Percentiles rank a stretch among this genome's conserved stretches.
phyloP scores from a whole-genome alignment of 768 basidiomycete species.

The Tulasnella sp. region DNA sequence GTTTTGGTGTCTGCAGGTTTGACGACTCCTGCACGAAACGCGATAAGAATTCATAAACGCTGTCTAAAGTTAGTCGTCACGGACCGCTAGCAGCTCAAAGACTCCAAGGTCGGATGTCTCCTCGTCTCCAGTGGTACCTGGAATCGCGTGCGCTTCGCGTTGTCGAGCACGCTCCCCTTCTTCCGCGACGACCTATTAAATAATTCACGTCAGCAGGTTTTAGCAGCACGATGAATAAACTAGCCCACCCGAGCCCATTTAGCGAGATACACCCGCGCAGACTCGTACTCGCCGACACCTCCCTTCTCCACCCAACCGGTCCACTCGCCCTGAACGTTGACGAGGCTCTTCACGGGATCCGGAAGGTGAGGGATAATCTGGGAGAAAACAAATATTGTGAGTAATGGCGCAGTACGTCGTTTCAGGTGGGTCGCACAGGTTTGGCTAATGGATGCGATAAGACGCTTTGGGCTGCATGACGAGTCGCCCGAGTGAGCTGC shows the following conservation, averaged over 20 bases:
- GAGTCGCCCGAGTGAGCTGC: slow-evolving; percentile 87
- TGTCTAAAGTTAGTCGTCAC: slow-evolving; percentile 33
- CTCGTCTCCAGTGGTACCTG: slow-evolving; percentile 46
- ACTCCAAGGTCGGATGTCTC: slow-evolving; percentile 76
- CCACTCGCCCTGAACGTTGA: slow-evolving; percentile 84
- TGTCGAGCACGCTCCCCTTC: slow-evolving; percentile 89
- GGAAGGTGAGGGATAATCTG: slow-evolving; percentile 88
- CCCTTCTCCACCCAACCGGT: slow-evolving; percentile 90
- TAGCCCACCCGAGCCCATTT: slow-evolving; percentile 72
- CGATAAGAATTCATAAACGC: slow-evolving; percentile 33
- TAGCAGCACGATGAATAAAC: background rate
- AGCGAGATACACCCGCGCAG: slow-evolving; percentile 91
- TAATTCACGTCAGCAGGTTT: background rate
- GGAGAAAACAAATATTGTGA: background rate
- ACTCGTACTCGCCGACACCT: slow-evolving; percentile 93
- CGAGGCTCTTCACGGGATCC: slow-evolving; percentile 85
- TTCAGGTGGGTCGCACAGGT: slow-evolving; percentile 43
- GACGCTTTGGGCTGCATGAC: slow-evolving; percentile 91
- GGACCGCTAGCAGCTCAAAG: slow-evolving; percentile 62
- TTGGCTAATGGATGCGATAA: slow-evolving; percentile 93
- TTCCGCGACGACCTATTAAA: slow-evolving; percentile 73
- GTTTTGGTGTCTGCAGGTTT: slow-evolving; percentile 74
- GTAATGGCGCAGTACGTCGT: background rate
- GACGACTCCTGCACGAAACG: slow-evolving; percentile 39
- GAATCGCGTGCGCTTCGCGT: slow-evolving; percentile 69